Conservation (phyloP, 2,329 filamentous ascomycete species). For the Aureobasidium sp. region DNA sequence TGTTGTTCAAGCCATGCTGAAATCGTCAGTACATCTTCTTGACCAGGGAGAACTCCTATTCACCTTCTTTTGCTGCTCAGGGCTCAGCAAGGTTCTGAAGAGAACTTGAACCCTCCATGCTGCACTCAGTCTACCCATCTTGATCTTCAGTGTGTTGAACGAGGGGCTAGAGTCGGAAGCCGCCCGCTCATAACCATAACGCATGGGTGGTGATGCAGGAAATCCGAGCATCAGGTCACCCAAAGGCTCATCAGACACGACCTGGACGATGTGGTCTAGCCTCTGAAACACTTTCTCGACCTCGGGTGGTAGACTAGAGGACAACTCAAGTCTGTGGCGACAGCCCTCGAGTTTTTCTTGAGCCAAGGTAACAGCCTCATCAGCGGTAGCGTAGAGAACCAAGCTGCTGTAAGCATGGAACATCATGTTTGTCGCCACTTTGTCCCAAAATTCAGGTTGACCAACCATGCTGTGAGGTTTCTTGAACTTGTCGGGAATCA, state of each 20-base stretch:
- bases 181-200: conserved; percentile 16
- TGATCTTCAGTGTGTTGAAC: not conserved
- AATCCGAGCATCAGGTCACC: conserved; percentile 20
- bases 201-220: conserved; percentile 35
- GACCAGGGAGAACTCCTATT: not conserved
- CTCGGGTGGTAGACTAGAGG: not conserved
- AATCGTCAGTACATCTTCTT: not conserved
- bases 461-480: conserved; percentile 21
- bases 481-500: conserved; percentile 33
- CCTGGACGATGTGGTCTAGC: not conserved
- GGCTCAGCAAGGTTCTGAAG: conserved; percentile 4
- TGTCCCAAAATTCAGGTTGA: conserved; percentile 14
- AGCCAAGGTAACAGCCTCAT: not conserved
- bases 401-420: conserved; percentile 16
- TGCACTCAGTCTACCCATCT: not conserved
- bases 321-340: not conserved
- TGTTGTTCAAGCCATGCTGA: conserved; percentile 17
- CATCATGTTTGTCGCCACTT: conserved; percentile 15
- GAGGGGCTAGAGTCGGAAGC: not conserved
- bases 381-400: conserved; percentile 13
- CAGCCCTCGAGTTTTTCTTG: not conserved
- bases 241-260: conserved; percentile 23
- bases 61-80: conserved; percentile 12
- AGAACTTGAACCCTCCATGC: conserved; percentile 7
- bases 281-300: not conserved